These are phyloP conservation scores for Ichthyophthirius multifiliis DNA, from an alignment of 169 alveolate species.

Conservation along the genomic window DNA sequence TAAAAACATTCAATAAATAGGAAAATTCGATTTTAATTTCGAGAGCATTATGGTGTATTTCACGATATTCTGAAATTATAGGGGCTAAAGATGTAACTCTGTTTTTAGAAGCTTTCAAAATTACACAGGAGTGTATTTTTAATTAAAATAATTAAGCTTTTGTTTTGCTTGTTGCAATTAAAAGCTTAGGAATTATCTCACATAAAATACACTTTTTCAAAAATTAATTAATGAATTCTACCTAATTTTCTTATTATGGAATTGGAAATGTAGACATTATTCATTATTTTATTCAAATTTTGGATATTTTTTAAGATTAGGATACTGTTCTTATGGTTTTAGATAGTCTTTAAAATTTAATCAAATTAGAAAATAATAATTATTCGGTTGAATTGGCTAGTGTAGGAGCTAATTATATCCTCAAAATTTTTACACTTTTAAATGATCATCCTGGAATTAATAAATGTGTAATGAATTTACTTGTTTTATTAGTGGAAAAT, in stretches of 20 bases:
- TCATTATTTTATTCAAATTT: not conserved
- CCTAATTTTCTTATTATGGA: not conserved
- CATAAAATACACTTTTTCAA: too few relatives aligned
- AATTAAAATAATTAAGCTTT: too few relatives aligned
- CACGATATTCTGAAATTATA: constrained; percentile 32
- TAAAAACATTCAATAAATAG: too few relatives aligned
- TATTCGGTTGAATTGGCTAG: constrained; percentile 1
- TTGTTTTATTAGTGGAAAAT: not conserved
- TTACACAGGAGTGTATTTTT: too few relatives aligned
- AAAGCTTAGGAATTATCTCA: too few relatives aligned
- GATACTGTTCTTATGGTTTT: not conserved
- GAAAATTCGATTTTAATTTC: constrained; percentile 19
- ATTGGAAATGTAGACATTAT: not conserved
- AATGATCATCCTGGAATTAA: not conserved
- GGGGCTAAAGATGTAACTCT: too few relatives aligned
- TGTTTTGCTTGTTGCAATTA: too few relatives aligned
- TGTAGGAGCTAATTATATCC: constrained; percentile 5
- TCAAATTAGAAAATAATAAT: constrained; percentile 9
- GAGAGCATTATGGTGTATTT: constrained; percentile 26
- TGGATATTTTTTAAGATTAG: not conserved
- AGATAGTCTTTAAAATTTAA: not conserved
- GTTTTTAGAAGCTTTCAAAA: too few relatives aligned
- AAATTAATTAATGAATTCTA: too few relatives aligned
- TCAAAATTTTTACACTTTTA: constrained; percentile 18
- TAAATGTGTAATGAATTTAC: constrained; percentile 9